Evolutionary conservation across 192 early-diverging fungal genomes (phyloP), one percentile per base, ranked within the genome.

Genomic region (Linnemannia schmuckeri): DNA sequence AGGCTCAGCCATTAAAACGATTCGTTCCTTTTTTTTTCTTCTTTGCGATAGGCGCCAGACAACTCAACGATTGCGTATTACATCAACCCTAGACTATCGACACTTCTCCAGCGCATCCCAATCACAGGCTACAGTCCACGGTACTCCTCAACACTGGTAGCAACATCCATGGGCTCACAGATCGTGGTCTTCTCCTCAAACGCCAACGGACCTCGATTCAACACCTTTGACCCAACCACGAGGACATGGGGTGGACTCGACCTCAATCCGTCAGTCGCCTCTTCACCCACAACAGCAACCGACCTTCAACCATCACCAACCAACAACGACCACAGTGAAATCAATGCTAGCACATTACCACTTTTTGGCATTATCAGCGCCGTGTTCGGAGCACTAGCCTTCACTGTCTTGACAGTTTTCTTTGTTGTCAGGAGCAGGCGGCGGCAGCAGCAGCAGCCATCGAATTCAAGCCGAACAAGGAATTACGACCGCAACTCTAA

Each of bases 401-500:
- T 61, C 6, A 10, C 8, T 7, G n/a, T 27, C 6, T 9, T 61
- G n/a, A n/a, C n/a, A 2, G 7, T 61, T 6, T 30, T 61, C 18
- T 30, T 61, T 27, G 6, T 61, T 27, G 4, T 61, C 22, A 61
- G n/a, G n/a, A 61, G 57, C 57, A 61, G n/a, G n/a, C 57, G n/a
- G 22, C n/a, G 57, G 54, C 17, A 24, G n/a, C 4, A 47, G 46
- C 46, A 47, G 12, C 10, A 5, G 46, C 10, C 1, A 61, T 9
- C 8, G 7, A 30, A 4, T 17, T 27, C 57, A 61, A 61, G 12
- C 1, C 57, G 10, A 61, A 30, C 24, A 61, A 61, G 30, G n/a
- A 61, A 61, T 27, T 61, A 61, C n/a, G 57, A 61, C n/a, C 57
- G 57, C 57, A 30, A 61, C 57, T 61, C 57, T n/a, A 61, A 61